A percentile compares a stretch with the other conserved stretches of the same genome.
These are phyloP conservation scores for Mucor mucedo DNA, from an alignment of 371 early-diverging fungal species.

Conservation along the genomic window DNA sequence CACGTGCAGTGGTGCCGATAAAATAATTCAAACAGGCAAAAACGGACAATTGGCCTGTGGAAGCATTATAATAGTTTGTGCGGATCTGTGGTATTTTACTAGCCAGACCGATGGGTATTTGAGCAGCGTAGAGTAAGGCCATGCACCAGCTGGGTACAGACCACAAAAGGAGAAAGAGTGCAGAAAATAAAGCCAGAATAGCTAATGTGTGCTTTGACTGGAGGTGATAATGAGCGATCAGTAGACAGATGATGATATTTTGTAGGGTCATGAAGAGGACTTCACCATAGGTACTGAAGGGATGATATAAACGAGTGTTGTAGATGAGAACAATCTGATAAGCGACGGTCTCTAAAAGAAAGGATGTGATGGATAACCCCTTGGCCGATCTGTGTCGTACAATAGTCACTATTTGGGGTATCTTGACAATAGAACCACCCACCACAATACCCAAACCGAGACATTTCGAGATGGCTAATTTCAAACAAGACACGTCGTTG, in stretches of 20 bases:
- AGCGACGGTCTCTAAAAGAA: constrained; percentile 84
- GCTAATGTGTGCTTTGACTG: neutral
- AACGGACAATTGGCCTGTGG: constrained; percentile 91
- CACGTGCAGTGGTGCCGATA: constrained; percentile 83
- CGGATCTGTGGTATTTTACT: constrained; percentile 90
- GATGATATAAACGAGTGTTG: constrained; percentile 80
- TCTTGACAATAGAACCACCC: constrained; percentile 90
- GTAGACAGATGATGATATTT: constrained; percentile 73
- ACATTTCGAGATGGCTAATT: constrained; percentile 84
- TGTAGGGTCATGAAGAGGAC: constrained; percentile 74
- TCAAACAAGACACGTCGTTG: constrained; percentile 76
- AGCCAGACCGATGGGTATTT: constrained; percentile 80
- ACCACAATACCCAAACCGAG: constrained; percentile 91
- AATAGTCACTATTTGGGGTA: constrained; percentile 96
- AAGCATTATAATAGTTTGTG: constrained; percentile 72
- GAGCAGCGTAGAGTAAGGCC: constrained; percentile 70
- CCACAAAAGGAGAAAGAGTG: neutral
- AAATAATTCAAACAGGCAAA: constrained; percentile 88
- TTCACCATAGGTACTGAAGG: constrained; percentile 95
- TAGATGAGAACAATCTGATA: constrained; percentile 82
- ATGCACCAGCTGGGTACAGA: constrained; percentile 56
- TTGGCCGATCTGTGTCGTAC: constrained; percentile 69
- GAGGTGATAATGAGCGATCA: constrained; percentile 64
- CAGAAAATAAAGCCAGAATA: neutral
- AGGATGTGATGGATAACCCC: constrained; percentile 83